phyloP scores from a whole-genome alignment of 2,329 filamentous ascomycete genomes.

The Colletotrichum cordylinicola region DNA sequence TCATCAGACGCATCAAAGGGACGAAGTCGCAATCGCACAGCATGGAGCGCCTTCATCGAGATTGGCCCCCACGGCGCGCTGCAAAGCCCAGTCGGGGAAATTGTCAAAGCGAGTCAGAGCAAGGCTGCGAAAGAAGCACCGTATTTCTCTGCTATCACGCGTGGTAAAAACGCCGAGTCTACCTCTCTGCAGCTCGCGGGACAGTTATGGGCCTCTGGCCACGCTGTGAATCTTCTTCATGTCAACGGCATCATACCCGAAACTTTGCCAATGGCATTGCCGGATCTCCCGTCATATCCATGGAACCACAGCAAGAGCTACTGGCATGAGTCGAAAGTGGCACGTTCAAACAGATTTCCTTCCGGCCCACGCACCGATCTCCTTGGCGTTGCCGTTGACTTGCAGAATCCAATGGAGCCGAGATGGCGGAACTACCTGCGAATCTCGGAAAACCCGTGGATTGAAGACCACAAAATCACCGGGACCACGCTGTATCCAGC shows the following conservation, averaged over 20 bases:
- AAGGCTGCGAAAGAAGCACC: constrained; percentile 21
- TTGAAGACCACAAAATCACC: constrained; percentile 50
- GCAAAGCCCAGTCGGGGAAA: constrained; percentile 41
- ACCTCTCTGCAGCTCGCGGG: constrained; percentile 23
- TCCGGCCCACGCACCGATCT: not conserved
- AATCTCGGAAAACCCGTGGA: constrained; percentile 45
- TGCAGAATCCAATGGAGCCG: not conserved
- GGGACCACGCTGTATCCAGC: constrained; percentile 45
- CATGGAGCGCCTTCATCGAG: constrained; percentile 28
- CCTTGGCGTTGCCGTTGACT: not conserved
- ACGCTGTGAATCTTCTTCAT: constrained; percentile 33
- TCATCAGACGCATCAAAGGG: not conserved
- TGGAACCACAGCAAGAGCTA: constrained; percentile 22
- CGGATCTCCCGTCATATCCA: constrained; percentile 24
- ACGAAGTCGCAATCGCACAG: constrained; percentile 7
- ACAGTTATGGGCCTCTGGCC: not conserved
- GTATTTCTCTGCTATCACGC: constrained; percentile 30
- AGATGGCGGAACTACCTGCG: constrained; percentile 19
- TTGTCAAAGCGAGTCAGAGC: constrained; percentile 46
- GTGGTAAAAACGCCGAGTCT: constrained; percentile 30
- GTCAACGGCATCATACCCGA: constrained; percentile 30
- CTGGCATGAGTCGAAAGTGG: constrained; percentile 8
- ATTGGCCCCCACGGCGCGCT: constrained; percentile 44
- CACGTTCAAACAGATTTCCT: not conserved
- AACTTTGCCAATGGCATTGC: not conserved